Conservation (phyloP, 2,329 filamentous ascomycete genomes). For the Botrytis pseudocinerea region DNA sequence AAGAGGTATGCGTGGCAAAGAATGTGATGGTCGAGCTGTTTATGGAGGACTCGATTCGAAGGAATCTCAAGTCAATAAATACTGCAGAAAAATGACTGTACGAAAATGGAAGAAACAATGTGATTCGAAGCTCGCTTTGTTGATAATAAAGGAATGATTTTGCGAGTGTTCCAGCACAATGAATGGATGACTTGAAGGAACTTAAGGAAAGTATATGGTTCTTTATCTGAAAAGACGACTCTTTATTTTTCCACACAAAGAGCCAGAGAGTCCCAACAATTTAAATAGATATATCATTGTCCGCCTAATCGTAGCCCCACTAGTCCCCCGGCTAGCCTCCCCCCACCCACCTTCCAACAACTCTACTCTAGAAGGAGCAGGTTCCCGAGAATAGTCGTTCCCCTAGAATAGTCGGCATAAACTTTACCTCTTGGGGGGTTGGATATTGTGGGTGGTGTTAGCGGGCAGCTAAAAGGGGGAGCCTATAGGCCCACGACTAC, state of each 20-base stretch:
- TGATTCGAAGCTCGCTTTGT: not conserved
- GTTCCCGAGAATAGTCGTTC: no score
- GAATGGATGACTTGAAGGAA: not conserved
- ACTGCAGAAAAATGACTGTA: not conserved
- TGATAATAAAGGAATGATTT: not conserved
- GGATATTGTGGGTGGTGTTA: no score
- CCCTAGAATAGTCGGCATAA: no score
- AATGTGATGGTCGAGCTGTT: not conserved
- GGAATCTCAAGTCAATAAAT: not conserved
- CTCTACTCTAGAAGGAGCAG: no score
- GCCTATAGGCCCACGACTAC: no score
- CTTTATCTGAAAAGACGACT: not conserved
- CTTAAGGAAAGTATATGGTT: not conserved
- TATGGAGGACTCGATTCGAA: not conserved
- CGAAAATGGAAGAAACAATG: constrained; percentile 1
- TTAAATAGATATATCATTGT: not conserved
- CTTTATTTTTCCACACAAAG: not conserved
- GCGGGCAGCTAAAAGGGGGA: no score
- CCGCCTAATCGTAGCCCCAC: no score
- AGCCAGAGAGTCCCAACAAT: not conserved
- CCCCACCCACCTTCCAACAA: no score
- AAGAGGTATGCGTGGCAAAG: not conserved
- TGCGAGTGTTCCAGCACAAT: not conserved
- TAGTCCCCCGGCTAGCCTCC: no score
- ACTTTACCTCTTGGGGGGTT: no score